Evolutionary conservation across 495 filamentous ascomycete species (phyloP), one percentile per base, ranked within the genome.

Genomic region (Penicillium nucicola): DNA sequence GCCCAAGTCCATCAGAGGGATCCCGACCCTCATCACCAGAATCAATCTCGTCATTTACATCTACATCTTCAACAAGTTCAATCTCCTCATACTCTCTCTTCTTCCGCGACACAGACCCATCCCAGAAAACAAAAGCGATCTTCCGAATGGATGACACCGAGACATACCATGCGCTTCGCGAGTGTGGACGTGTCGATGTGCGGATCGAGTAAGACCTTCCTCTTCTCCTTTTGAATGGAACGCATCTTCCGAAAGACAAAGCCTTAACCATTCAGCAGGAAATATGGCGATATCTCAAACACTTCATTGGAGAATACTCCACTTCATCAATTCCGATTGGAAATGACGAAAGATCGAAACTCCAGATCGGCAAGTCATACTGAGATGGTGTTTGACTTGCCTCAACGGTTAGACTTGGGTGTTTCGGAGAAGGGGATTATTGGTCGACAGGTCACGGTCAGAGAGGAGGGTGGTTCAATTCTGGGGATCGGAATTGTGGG

Each of bases 381-480:
- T 33, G 60, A 63, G 40, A 61, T 75, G 20, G 81, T 81, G 51
- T 75, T 81, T 3, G 62, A 73, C 52, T 64, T 84, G 17, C 80
- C 85, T 4, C 69, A 77, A 31, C 76, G 82, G 52, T 57, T 87
- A 59, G 82, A 79, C 64, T 67, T 86, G 68, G 77, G 67, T 6
- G 63, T 73, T 25, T 75, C 71, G 12, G 66, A 69, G 40, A 59
- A 47, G n/a, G 71, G 71, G 11, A 68, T 75, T 23, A 66, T 75
- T 1, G 71, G 71, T 11, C 50, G 71, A 22, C 62, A 69, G 44
- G 63, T 73, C 1, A 69, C 68, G 0, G 53, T 73, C n/a, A 50
- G 43, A 35, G 45, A 61, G 5, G 52, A 54, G 8, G 60, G 51
- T 14, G 68, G 68, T 11, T 28, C 39, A 10, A 44, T 57, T 5